Evolutionary conservation across 108 stramenopile genomes (phyloP), one percentile per base, ranked within the genome.

Genomic region (Cyclotella kingstonii): DNA sequence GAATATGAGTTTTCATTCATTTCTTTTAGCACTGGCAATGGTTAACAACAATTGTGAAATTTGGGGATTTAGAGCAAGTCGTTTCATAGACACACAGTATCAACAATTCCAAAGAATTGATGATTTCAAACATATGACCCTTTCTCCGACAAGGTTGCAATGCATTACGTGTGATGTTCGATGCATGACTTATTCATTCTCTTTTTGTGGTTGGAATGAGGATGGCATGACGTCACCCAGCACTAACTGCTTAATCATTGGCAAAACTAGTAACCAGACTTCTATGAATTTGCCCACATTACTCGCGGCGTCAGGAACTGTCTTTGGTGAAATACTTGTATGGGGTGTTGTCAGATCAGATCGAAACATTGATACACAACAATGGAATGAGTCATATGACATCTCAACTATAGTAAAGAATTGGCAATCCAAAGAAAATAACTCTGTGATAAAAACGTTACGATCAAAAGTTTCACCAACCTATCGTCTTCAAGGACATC

Each of bases 131-230:
- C 49, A 21, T 21, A 12, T 25, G 36, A 15, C 68, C 6, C 39
- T 76, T 6, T 9, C 40, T 15, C 60, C 58, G 7, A 36, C 36
- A 8, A 27, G 47, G 6, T 48, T 62, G 50, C 65, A 58, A 55
- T 80, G 46, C 41, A 54, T 80, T 27, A 63, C 40, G 21, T 60
- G 48, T 59, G 66, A 63, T 46, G 74, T 65, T 48, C 62, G 66
- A 45, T 83, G 74, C 58, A 83, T 68, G 63, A 76, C 67, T 49
- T 84, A 66, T 59, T 87, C 77, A 27, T 68, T 80, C 33, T 60
- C 70, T 5, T 74, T 66, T 21, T 49, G 52, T 43, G 63, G 51
- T 27, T 68, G 55, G 59, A 30, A 48, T 15, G 1, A 22, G 28
- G 40, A 41, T 19, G 10, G 38, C 5, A 6, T n/a, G 28, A 41